These are phyloP conservation scores for Meyerozyma elateridarum DNA, from an alignment of 1,139 yeast species.

Conservation along the genomic window DNA sequence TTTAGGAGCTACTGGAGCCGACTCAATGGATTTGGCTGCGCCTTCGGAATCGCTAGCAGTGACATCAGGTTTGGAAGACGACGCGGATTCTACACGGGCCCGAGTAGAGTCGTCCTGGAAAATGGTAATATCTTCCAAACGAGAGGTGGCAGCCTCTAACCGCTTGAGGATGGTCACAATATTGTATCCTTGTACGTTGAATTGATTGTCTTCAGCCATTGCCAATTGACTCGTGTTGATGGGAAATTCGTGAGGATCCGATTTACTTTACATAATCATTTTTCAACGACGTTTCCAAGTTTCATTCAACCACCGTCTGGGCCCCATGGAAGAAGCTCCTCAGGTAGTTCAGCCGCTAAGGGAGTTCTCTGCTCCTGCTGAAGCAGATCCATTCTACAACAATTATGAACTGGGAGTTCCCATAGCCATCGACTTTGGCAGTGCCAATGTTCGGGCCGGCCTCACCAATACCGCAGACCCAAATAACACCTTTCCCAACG, in stretches of 20 bases:
- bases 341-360: conserved; percentile 46
- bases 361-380: conserved; percentile 36
- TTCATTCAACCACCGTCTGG: too few relatives aligned
- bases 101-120: conserved; percentile 56
- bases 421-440: conserved; percentile 79
- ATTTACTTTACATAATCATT: not conserved
- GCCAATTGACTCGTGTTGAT: conserved; percentile 3
- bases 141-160: conserved; percentile 88
- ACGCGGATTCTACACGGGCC: conserved; percentile 5
- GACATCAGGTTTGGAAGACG: not conserved
- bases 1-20: conserved; percentile 16
- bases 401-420: conserved; percentile 58
- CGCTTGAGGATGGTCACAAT: conserved; percentile 77
- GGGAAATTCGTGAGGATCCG: not conserved
- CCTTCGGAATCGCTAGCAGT: conserved; percentile 1
- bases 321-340: too few relatives aligned
- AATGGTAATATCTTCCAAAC: conserved; percentile 83
- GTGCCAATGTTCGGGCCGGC: conserved; percentile 69
- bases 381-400: conserved; percentile 48
- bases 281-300: too few relatives aligned
- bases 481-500: conserved; percentile 61
- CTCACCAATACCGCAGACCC: conserved; percentile 53
- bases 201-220: conserved; percentile 45
- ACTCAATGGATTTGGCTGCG: conserved; percentile 4
- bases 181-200: conserved; percentile 74